Conservation (phyloP, 2,329 filamentous ascomycete genomes). For the Cytospora piceae region DNA sequence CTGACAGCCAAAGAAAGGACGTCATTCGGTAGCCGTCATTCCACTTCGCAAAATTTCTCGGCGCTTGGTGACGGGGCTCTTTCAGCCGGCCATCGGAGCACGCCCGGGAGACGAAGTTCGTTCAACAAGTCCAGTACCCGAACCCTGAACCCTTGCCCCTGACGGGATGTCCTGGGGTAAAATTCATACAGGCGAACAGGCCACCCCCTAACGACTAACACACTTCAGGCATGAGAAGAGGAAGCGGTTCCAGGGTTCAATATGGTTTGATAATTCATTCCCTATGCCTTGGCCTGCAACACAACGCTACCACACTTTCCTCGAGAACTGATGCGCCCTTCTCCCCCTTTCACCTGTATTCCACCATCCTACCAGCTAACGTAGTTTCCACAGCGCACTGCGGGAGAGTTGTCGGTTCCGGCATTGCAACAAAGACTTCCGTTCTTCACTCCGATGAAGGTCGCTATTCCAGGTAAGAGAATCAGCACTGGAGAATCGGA, state of each 20-base stretch:
- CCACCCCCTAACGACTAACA: too few species aligned
- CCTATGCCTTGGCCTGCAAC: too few species aligned
- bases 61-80: slow-evolving; percentile 19
- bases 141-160: background rate
- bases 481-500: too few species aligned
- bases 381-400: slow-evolving; percentile 20
- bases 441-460: slow-evolving; percentile 26
- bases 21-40: slow-evolving; percentile 6
- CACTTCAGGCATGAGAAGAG: too few species aligned
- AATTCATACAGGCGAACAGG: too few species aligned
- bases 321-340: background rate
- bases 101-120: background rate
- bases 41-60: slow-evolving; percentile 28
- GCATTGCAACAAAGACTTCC: slow-evolving; percentile 26
- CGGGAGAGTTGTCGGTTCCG: slow-evolving; percentile 11
- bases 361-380: slow-evolving; percentile 1
- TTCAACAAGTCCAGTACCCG: background rate
- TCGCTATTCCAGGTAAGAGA: background rate
- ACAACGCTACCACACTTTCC: background rate
- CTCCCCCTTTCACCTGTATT: background rate
- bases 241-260: too few species aligned
- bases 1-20: slow-evolving; percentile 6
- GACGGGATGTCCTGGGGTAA: too few species aligned
- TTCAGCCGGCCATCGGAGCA: slow-evolving; percentile 22
- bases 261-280: too few species aligned